These are phyloP conservation scores for Colletotrichum kahawae DNA, from an alignment of 2,329 filamentous ascomycete species.

Conservation along the genomic window DNA sequence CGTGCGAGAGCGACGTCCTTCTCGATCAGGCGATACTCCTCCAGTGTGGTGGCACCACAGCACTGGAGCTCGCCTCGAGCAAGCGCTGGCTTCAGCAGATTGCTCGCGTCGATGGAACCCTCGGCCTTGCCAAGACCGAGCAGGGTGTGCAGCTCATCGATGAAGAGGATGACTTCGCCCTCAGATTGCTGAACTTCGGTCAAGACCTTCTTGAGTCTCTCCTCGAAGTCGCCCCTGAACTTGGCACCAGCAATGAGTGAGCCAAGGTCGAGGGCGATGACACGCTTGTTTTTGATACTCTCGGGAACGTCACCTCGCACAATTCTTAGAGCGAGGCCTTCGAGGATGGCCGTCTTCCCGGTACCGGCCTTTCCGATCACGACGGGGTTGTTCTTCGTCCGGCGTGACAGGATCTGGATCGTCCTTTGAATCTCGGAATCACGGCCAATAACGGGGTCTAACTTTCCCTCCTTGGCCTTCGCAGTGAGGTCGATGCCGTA, in stretches of 20 bases:
- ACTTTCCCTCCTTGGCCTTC: conserved; percentile 82
- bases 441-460: conserved; percentile 94
- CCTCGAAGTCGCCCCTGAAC: conserved; percentile 95
- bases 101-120: conserved; percentile 95
- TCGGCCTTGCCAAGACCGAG: conserved; percentile 94
- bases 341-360: conserved; percentile 91
- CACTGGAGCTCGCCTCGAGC: conserved; percentile 92
- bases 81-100: conserved; percentile 91
- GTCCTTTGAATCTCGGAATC: conserved; percentile 92
- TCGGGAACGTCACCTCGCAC: conserved; percentile 93
- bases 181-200: conserved; percentile 90
- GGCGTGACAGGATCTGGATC: conserved; percentile 88
- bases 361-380: conserved; percentile 91
- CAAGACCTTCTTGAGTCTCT: conserved; percentile 87
- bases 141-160: conserved; percentile 92
- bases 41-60: conserved; percentile 91
- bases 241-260: conserved; percentile 95
- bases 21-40: conserved; percentile 91
- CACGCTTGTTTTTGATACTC: conserved; percentile 92
- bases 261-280: conserved; percentile 86
- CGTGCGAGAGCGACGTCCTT: conserved; percentile 94
- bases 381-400: conserved; percentile 96
- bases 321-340: conserved; percentile 89
- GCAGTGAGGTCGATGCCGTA: conserved; percentile 91
- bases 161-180: conserved; percentile 90